Conservation (phyloP, 805 yeast species). For the Dipodascus albidus region DNA sequence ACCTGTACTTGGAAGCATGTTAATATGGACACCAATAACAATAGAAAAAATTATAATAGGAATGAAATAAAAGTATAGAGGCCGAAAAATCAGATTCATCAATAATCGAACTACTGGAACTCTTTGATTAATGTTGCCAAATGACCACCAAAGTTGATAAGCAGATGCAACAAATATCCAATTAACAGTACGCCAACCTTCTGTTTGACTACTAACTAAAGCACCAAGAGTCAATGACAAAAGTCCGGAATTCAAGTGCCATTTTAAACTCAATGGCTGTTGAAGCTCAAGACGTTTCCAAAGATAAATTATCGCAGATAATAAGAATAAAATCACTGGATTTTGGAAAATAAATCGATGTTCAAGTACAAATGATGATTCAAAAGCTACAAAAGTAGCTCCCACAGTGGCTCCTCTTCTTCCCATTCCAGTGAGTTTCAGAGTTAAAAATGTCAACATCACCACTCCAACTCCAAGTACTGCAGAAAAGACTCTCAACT, state of each 20-base stretch:
- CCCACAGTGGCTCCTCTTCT: constrained; percentile 33
- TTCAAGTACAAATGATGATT: constrained; percentile 39
- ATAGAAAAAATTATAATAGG: constrained; percentile 36
- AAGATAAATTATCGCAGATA: constrained; percentile 28
- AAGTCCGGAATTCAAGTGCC: constrained; percentile 32
- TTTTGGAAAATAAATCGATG: constrained; percentile 31
- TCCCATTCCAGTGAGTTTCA: constrained; percentile 36
- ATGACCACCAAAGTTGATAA: constrained; percentile 39
- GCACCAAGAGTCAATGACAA: constrained; percentile 33
- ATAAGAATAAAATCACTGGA: constrained; percentile 19
- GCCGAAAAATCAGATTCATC: constrained; percentile 24
- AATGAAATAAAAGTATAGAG: constrained; percentile 23
- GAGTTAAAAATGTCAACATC: constrained; percentile 33
- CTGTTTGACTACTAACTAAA: constrained; percentile 38
- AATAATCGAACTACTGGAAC: constrained; percentile 5
- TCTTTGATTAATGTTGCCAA: constrained; percentile 45
- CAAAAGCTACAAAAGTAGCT: constrained; percentile 34
- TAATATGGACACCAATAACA: constrained; percentile 39
- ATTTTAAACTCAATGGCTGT: constrained; percentile 28
- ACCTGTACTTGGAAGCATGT: constrained; percentile 25
- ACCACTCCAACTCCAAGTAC: constrained; percentile 33
- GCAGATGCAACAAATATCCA: constrained; percentile 37
- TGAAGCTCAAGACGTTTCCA: constrained; percentile 31
- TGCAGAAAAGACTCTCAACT: constrained; percentile 36
- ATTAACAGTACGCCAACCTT: constrained; percentile 40